These are phyloP conservation scores for Leccinum solheimii DNA, from an alignment of 1,284 basidiomycete genomes.

Conservation along the genomic window DNA sequence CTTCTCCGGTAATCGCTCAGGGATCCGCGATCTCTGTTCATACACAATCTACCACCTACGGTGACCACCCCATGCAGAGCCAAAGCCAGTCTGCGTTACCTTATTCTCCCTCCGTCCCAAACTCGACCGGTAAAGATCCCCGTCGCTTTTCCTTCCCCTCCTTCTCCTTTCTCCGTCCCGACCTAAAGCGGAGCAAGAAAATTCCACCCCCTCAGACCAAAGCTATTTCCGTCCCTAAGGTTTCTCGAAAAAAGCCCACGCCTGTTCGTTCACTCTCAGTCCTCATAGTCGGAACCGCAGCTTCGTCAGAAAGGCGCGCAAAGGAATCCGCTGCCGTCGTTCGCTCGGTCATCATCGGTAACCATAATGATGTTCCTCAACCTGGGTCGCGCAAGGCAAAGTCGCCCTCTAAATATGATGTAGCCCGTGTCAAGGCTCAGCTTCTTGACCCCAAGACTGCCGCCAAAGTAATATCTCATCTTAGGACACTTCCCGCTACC, in stretches of 20 bases:
- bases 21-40: conserved; percentile 14
- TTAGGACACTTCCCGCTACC: conserved; percentile 52
- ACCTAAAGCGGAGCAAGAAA: conserved; percentile 29
- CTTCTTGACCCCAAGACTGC: conserved; percentile 66
- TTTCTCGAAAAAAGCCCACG: conserved; percentile 37
- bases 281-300: conserved; percentile 19
- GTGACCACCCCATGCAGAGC: conserved; percentile 21
- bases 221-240: conserved; percentile 9
- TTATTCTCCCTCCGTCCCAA: conserved; percentile 17
- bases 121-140: conserved; percentile 23
- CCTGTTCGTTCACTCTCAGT: conserved; percentile 32
- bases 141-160: conserved; percentile 43
- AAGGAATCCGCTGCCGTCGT: conserved; percentile 61
- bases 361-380: conserved; percentile 37
- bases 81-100: conserved; percentile 33
- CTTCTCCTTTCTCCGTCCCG: conserved; percentile 37
- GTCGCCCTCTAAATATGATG: conserved; percentile 46
- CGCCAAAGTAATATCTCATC: conserved; percentile 66
- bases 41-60: conserved; percentile 21
- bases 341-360: conserved; percentile 68
- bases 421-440: conserved; percentile 70
- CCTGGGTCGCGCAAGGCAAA: conserved; percentile 36
- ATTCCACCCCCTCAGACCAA: conserved; percentile 11
- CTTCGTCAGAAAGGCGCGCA: conserved; percentile 57
- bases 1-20: conserved; percentile 12